Conservation (phyloP, 2,329 filamentous ascomycete genomes). For the Aspergillus ochraceoroseus region DNA sequence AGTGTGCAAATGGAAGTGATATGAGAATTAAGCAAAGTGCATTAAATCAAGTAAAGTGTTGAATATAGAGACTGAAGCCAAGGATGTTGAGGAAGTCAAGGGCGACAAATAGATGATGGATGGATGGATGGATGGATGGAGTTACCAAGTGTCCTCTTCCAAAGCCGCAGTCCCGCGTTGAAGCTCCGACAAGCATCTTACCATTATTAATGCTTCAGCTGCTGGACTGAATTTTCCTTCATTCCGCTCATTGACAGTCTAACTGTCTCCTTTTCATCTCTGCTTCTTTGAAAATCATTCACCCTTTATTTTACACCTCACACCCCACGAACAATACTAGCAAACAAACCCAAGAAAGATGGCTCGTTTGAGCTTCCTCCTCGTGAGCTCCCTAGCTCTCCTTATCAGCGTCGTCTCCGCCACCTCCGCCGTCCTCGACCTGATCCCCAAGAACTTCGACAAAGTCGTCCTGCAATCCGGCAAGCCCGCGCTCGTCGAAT, state of each 20-base stretch:
- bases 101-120: no score
- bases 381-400: slow-evolving; percentile 46
- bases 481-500: slow-evolving; percentile 94
- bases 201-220: slow-evolving; percentile 10
- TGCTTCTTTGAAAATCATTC: not conserved
- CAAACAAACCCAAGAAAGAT: slow-evolving; percentile 29
- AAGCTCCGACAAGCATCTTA: slow-evolving; percentile 3
- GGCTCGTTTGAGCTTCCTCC: slow-evolving; percentile 45
- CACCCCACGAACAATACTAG: slow-evolving; percentile 7
- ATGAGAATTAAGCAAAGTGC: not conserved
- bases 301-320: not conserved
- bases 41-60: not conserved
- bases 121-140: no score
- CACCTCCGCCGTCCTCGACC: slow-evolving; percentile 80
- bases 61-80: no score
- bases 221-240: not conserved
- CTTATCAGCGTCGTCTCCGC: slow-evolving; percentile 55
- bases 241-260: slow-evolving; percentile 4
- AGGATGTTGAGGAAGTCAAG: no score
- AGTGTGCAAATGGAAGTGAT: slow-evolving; percentile 4
- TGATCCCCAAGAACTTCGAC: slow-evolving; percentile 89
- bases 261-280: slow-evolving; percentile 2
- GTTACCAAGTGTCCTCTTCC: slow-evolving; percentile 36
- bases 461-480: slow-evolving; percentile 79
- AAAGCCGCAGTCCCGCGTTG: slow-evolving; percentile 14